Conservation (phyloP, 352 stramenopile genomes). For the Pythium plurisporium region DNA sequence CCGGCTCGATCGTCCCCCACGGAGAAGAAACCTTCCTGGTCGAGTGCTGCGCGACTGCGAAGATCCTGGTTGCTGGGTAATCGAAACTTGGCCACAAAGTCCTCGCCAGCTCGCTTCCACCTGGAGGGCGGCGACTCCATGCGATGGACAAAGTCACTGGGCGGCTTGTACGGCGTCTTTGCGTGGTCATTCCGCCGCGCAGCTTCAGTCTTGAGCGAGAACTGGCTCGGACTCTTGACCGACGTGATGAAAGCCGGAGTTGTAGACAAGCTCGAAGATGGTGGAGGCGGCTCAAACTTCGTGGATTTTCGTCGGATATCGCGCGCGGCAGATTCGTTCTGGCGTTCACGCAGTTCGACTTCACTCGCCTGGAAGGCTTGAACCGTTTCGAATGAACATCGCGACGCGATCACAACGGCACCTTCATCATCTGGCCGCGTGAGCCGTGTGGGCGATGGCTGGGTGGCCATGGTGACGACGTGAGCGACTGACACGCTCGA, state of each 20-base stretch:
- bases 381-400: slow-evolving; percentile 41
- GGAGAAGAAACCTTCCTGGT: slow-evolving; percentile 38
- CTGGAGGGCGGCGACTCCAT: slow-evolving; percentile 18
- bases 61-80: slow-evolving; percentile 63
- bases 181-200: slow-evolving; percentile 42
- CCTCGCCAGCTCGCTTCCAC: slow-evolving; percentile 9
- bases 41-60: slow-evolving; percentile 39
- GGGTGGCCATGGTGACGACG: neutral
- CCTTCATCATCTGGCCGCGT: neutral
- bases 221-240: slow-evolving; percentile 23
- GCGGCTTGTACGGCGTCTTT: slow-evolving; percentile 38
- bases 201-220: slow-evolving; percentile 33
- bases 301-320: slow-evolving; percentile 16
- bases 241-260: slow-evolving; percentile 26
- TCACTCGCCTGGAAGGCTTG: slow-evolving; percentile 31
- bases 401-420: slow-evolving; percentile 18
- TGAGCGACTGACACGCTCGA: too few relatives aligned
- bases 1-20: neutral
- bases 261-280: neutral
- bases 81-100: slow-evolving; percentile 71
- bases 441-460: neutral
- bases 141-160: slow-evolving; percentile 44
- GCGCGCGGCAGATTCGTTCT: slow-evolving; percentile 9
- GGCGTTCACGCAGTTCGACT: slow-evolving; percentile 5
- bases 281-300: slow-evolving; percentile 7